A percentile compares a stretch with the other conserved stretches of the same genome.
Evolutionary conservation across 2,329 filamentous ascomycete species (phyloP).

Genomic region (Westerdykella aurantiaca): DNA sequence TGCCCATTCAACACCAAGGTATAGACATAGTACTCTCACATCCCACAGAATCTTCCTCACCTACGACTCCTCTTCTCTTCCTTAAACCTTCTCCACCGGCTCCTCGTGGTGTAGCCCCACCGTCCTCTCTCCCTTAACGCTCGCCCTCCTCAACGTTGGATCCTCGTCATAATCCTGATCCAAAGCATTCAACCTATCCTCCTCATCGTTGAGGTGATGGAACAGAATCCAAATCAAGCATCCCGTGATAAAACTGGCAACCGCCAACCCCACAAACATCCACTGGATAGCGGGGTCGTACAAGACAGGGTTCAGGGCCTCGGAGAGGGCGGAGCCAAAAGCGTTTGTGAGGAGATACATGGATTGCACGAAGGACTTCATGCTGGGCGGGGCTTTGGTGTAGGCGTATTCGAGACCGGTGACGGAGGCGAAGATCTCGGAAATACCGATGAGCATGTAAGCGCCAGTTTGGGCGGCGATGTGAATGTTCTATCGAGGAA

Average conservation of each 20-base stretch:
- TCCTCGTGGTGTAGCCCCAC: slow-evolving; percentile 16
- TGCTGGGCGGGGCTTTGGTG: slow-evolving; percentile 44
- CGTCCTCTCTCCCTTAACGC: slow-evolving; percentile 18
- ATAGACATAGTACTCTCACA: no score
- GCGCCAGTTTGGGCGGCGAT: slow-evolving; percentile 44
- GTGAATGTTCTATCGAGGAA: slow-evolving; percentile 34
- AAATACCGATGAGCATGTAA: slow-evolving; percentile 45
- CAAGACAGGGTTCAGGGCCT: slow-evolving; percentile 56
- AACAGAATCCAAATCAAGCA: slow-evolving; percentile 35
- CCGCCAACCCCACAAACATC: slow-evolving; percentile 46
- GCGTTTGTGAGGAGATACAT: slow-evolving; percentile 58
- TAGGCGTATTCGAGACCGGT: slow-evolving; percentile 46
- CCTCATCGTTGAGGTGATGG: slow-evolving; percentile 33
- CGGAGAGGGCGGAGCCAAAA: slow-evolving; percentile 56
- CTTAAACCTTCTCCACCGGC: slow-evolving; percentile 7
- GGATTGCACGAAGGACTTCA: slow-evolving; percentile 48
- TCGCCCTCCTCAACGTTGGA: slow-evolving; percentile 20
- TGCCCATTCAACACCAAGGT: neutral
- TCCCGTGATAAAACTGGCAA: slow-evolving; percentile 27
- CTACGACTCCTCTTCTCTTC: no score
- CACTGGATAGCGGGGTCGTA: slow-evolving; percentile 62
- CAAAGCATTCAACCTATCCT: slow-evolving; percentile 35
- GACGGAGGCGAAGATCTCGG: slow-evolving; percentile 45
- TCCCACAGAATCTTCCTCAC: no score
- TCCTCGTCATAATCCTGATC: slow-evolving; percentile 32